Evolutionary conservation across 2,329 filamentous ascomycete species (phyloP).

Genomic region (Aureobasidium musti): DNA sequence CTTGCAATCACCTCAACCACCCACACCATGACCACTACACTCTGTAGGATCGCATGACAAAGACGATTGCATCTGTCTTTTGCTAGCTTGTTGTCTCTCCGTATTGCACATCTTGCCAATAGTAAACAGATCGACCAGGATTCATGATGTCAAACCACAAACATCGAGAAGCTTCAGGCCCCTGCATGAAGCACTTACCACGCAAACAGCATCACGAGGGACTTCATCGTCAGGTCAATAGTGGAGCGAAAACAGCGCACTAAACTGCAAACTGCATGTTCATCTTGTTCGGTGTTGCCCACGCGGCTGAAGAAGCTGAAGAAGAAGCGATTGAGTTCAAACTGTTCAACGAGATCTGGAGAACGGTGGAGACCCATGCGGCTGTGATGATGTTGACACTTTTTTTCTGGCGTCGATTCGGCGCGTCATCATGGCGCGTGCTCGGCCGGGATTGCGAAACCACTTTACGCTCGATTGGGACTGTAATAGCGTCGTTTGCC

Average conservation of each 20-base stretch:
- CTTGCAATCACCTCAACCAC: neutral
- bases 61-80: neutral
- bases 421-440: constrained; percentile 20
- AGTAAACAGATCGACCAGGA: constrained; percentile 18
- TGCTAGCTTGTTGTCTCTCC: neutral
- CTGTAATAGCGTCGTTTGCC: constrained; percentile 1
- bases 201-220: constrained; percentile 4
- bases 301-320: neutral
- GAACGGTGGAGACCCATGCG: constrained; percentile 1
- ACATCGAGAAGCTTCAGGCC: neutral
- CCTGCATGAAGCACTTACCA: constrained; percentile 27
- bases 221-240: neutral
- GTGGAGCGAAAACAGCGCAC: neutral
- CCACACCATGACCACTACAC: constrained; percentile 3
- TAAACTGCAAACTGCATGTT: neutral
- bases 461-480: constrained; percentile 21
- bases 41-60: neutral
- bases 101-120: neutral
- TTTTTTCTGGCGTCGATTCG: neutral
- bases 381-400: constrained; percentile 11
- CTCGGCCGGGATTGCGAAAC: neutral
- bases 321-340: constrained; percentile 6
- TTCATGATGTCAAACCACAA: constrained; percentile 15
- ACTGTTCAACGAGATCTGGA: constrained; percentile 13
- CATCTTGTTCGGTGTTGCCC: too few relatives aligned